Conservation (phyloP, 768 basidiomycete genomes). For the Coprinellus aureogranulatus region DNA sequence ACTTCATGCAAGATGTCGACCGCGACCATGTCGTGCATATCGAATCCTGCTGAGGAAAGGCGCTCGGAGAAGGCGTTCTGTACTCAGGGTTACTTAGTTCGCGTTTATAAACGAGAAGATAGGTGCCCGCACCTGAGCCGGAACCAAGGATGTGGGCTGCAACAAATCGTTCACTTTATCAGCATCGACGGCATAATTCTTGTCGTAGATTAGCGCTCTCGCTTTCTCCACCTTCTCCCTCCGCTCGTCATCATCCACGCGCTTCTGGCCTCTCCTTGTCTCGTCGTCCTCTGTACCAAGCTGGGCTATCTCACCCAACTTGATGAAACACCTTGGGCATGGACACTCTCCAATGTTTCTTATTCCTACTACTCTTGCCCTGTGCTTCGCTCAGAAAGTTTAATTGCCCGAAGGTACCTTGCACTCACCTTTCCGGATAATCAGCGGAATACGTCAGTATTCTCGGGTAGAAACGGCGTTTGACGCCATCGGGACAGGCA, state of each 20-base stretch:
- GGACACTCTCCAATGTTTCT: slow-evolving; percentile 14
- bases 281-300: slow-evolving; percentile 9
- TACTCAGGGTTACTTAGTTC: neutral
- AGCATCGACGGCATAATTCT: neutral
- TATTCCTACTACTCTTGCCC: slow-evolving; percentile 25
- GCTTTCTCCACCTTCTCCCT: neutral
- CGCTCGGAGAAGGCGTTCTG: slow-evolving; percentile 33
- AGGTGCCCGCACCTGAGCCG: neutral
- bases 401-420: neutral
- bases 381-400: neutral
- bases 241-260: neutral
- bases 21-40: slow-evolving; percentile 27
- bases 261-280: too few species aligned
- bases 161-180: neutral
- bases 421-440: slow-evolving; percentile 41
- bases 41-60: slow-evolving; percentile 16
- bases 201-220: neutral
- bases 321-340: slow-evolving; percentile 14
- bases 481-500: slow-evolving; percentile 27
- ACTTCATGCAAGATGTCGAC: slow-evolving; percentile 39
- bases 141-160: neutral
- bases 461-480: slow-evolving; percentile 28
- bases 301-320: neutral
- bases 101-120: neutral
- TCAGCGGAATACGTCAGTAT: slow-evolving; percentile 36